phyloP scores from a whole-genome alignment of 345 rosid species.

The Eucalyptus melliodora region DNA sequence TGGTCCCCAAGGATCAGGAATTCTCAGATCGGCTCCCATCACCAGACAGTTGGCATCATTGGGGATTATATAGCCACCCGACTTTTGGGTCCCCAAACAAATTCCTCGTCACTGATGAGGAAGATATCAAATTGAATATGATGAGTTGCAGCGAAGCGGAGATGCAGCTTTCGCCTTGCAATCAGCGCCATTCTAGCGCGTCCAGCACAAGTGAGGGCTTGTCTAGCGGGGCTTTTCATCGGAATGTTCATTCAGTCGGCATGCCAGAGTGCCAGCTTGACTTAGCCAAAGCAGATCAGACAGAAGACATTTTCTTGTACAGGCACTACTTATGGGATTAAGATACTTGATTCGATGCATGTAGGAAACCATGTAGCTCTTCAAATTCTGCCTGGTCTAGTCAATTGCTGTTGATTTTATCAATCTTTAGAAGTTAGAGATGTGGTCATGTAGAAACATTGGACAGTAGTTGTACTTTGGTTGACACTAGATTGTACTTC shows the following conservation, averaged over 20 bases:
- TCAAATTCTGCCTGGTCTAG: neutral
- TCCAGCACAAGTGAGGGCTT: conserved; percentile 1
- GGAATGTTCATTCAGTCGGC: neutral
- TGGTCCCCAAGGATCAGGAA: conserved; percentile 32
- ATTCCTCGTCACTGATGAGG: neutral
- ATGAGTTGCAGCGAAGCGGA: neutral
- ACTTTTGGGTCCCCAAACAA: conserved; percentile 4
- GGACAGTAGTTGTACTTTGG: neutral
- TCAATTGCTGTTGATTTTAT: neutral
- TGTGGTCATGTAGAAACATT: neutral
- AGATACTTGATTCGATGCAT: conserved; percentile 16
- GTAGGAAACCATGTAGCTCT: neutral
- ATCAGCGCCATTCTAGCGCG: neutral
- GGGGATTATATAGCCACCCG: conserved; percentile 16
- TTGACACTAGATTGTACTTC: neutral
- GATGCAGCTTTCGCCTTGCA: conserved; percentile 1
- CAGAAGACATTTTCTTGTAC: conserved; percentile 78
- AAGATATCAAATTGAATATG: neutral
- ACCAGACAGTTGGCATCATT: conserved; percentile 33
- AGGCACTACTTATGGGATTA: conserved; percentile 23
- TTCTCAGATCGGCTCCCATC: conserved; percentile 28
- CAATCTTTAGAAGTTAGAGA: neutral
- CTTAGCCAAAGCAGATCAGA: conserved; percentile 35
- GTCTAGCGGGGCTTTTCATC: conserved; percentile 3
- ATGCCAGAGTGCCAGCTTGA: conserved; percentile 20